Conservation (phyloP, 345 rosid genomes). For the Rhizophora apiculata region DNA sequence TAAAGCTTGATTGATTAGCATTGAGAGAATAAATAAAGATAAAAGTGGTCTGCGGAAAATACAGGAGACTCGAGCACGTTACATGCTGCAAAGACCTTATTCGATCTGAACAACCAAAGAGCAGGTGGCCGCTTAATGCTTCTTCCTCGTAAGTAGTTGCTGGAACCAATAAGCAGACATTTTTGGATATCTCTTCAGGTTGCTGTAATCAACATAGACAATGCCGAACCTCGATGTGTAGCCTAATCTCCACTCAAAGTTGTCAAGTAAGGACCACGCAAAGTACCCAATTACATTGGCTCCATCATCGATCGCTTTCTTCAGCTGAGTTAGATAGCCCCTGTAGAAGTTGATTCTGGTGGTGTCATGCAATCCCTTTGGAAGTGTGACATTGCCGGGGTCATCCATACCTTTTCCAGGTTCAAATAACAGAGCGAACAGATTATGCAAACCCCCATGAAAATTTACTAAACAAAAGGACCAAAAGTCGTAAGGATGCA, state of each 20-base stretch:
- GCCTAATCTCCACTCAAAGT: constrained; percentile 89
- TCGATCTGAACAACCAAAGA: no score
- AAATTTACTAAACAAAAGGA: background rate
- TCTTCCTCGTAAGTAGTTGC: constrained; percentile 47
- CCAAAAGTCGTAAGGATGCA: background rate
- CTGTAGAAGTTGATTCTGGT: constrained; percentile 69
- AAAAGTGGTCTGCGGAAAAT: no score
- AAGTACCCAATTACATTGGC: constrained; percentile 84
- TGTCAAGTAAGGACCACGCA: constrained; percentile 95
- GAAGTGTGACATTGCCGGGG: constrained; percentile 69
- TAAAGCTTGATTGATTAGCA: no score
- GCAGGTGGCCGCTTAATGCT: background rate
- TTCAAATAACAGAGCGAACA: background rate
- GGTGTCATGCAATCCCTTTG: constrained; percentile 71
- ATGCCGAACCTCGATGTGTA: constrained; percentile 96
- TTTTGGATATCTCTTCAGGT: constrained; percentile 78
- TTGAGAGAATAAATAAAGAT: no score
- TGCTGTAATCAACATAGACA: constrained; percentile 71
- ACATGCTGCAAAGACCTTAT: no score
- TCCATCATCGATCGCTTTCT: constrained; percentile 80
- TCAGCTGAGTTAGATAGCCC: constrained; percentile 68
- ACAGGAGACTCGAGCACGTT: no score
- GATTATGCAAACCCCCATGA: background rate
- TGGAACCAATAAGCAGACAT: constrained; percentile 92
- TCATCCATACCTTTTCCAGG: constrained; percentile 73